Evolutionary conservation across 2,329 filamentous ascomycete genomes (phyloP).

Genomic region (Scedosporium aurantiacum): DNA sequence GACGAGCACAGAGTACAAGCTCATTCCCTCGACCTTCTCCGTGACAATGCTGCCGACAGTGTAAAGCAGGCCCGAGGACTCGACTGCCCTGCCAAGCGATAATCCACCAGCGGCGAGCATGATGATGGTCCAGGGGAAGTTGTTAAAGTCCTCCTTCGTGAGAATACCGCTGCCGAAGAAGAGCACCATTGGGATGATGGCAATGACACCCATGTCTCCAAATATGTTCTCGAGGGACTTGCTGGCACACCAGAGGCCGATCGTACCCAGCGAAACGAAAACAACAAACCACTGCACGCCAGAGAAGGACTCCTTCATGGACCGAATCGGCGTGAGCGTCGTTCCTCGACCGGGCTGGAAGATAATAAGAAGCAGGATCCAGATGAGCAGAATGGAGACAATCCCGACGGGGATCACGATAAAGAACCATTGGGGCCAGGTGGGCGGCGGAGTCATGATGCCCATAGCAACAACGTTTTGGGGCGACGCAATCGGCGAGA

Average conservation of each 20-base stretch:
- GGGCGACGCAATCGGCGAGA: slow-evolving; percentile 91
- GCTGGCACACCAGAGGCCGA: slow-evolving; percentile 82
- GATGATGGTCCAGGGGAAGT: slow-evolving; percentile 99
- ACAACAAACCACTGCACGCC: slow-evolving; percentile 90
- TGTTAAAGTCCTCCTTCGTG: slow-evolving; percentile 99
- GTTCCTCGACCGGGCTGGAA: slow-evolving; percentile 81
- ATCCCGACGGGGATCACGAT: slow-evolving; percentile 87
- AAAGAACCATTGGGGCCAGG: slow-evolving; percentile 97
- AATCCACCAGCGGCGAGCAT: slow-evolving; percentile 91
- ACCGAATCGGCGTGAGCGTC: slow-evolving; percentile 81
- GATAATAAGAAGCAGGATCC: slow-evolving; percentile 71
- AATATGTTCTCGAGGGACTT: slow-evolving; percentile 82
- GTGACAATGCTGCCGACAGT: slow-evolving; percentile 77
- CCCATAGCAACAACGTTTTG: slow-evolving; percentile 95
- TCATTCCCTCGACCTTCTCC: slow-evolving; percentile 60
- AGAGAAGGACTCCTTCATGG: slow-evolving; percentile 78
- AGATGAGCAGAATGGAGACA: slow-evolving; percentile 78
- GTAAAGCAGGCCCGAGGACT: slow-evolving; percentile 81
- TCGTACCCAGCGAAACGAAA: slow-evolving; percentile 70
- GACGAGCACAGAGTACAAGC: slow-evolving; percentile 74
- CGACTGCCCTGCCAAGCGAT: slow-evolving; percentile 86
- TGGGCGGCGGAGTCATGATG: slow-evolving; percentile 86
- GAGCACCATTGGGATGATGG: slow-evolving; percentile 86
- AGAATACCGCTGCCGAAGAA: slow-evolving; percentile 96
- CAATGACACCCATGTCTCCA: slow-evolving; percentile 96